Evolutionary conservation across 1,139 yeast genomes (phyloP), one percentile per base, ranked within the genome.

Genomic region (Blastobotrys ciferrii): DNA sequence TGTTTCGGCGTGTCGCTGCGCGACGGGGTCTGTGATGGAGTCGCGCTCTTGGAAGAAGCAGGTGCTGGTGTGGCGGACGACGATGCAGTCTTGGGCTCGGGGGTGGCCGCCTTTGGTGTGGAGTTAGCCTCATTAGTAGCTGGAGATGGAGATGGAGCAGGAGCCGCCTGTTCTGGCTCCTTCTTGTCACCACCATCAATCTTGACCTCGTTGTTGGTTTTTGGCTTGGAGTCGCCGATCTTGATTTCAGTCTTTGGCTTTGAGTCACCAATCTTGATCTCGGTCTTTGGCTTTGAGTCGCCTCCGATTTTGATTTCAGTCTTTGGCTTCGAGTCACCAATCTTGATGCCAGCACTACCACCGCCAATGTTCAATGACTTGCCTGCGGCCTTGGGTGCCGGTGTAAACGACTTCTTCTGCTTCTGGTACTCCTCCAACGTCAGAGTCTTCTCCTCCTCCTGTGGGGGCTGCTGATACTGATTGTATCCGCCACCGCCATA

Each of bases 391-490:
- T 52, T 70, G 46, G 50, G 58, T 54, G 56, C 57, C 55, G 50
- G 67, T 63, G 47, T 31, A 50, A 64, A 57, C 32, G 65, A 73
- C 53, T 74, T 71, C 64, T 83, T 80, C 67, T 83, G 84, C 65
- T 84, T 84, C 69, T 87, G 87, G 71, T 82, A 88, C 63, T 89
- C 96, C 50, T 89, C 95, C 61, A 89, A 76, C 35, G 95, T 81
- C 89, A 87, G 82, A 46, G 92, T 94, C 47, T 50, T 55, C 33
- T 49, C 54, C 35, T 58, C 61, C n/a, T 58, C 56, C 54, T 59
- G 60, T 42, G 55, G 55, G 51, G 60, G 60, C 43, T 55, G 54
- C 50, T 60, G 55, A 54, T 61, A 64, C 41, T 68, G 62, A 17
- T 59, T 58, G 49, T 62, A 66, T 50, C 67, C 63, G 39, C 17